phyloP scores from a whole-genome alignment of 129 eudicot species.

The Glebionis coronaria region DNA sequence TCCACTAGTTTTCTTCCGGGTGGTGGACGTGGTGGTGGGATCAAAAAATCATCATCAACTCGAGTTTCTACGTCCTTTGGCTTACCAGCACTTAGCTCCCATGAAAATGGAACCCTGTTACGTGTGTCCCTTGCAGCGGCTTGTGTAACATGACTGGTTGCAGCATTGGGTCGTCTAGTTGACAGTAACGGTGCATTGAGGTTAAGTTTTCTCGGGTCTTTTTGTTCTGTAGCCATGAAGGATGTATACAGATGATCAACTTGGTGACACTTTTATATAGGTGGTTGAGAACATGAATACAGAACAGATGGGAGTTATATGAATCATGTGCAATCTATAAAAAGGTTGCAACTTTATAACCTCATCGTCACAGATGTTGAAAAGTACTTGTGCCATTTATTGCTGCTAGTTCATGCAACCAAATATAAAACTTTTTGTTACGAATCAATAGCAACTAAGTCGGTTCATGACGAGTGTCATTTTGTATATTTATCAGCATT shows the following conservation, averaged over 20 bases:
- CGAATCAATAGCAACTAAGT: no score
- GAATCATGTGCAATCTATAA: constrained; percentile 30
- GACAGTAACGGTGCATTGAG: constrained; percentile 64
- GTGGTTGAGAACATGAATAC: constrained; percentile 25
- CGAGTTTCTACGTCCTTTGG: constrained; percentile 43
- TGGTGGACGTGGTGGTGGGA: constrained; percentile 58
- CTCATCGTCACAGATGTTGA: constrained; percentile 32
- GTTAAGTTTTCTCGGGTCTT: constrained; percentile 52
- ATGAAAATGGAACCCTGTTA: constrained; percentile 68
- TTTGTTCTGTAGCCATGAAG: constrained; percentile 32
- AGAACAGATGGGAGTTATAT: constrained; percentile 33
- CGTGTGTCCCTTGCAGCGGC: constrained; percentile 34
- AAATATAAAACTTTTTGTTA: no score
- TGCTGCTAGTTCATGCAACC: background rate
- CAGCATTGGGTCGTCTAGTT: constrained; percentile 38
- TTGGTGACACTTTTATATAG: constrained; percentile 14
- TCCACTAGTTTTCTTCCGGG: constrained; percentile 41
- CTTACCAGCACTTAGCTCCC: constrained; percentile 78
- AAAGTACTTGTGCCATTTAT: constrained; percentile 20
- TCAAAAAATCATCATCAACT: background rate
- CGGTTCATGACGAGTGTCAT: no score
- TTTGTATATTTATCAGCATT: no score
- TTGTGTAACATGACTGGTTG: constrained; percentile 11
- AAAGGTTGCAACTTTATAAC: constrained; percentile 23
- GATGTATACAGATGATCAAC: background rate